phyloP scores from a whole-genome alignment of 495 filamentous ascomycete species.

The Xeromyces bisporus region DNA sequence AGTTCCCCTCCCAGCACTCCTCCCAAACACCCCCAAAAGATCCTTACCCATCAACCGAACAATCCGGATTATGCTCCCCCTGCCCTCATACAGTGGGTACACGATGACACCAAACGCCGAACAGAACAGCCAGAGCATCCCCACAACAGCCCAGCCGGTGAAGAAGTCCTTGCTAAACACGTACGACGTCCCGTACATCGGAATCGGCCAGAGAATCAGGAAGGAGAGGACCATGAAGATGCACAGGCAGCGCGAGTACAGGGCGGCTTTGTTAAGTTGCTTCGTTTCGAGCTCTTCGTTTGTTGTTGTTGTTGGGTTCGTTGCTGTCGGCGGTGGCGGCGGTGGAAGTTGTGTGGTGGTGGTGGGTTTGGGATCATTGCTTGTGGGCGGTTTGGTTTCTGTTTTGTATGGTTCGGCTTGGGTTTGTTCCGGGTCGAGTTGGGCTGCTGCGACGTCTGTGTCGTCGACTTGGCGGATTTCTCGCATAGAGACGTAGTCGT shows the following conservation, averaged over 20 bases:
- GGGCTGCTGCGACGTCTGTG: constrained; percentile 50
- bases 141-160: constrained; percentile 78
- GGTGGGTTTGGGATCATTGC: too few relatives aligned
- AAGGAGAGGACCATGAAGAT: constrained; percentile 58
- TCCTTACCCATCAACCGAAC: constrained; percentile 52
- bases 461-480: constrained; percentile 73
- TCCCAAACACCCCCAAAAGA: too few relatives aligned
- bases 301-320: constrained; percentile 8
- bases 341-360: too few relatives aligned
- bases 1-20: too few relatives aligned
- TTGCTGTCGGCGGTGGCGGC: neutral
- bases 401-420: constrained; percentile 15
- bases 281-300: constrained; percentile 43
- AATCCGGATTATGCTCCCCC: constrained; percentile 48
- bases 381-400: constrained; percentile 50
- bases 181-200: constrained; percentile 76
- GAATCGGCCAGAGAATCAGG: constrained; percentile 86
- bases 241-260: constrained; percentile 66
- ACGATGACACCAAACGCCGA: constrained; percentile 57
- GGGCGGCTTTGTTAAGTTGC: constrained; percentile 53
- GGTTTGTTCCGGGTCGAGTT: constrained; percentile 44
- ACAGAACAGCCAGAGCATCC: constrained; percentile 76
- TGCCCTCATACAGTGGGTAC: constrained; percentile 70
- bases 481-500: constrained; percentile 82
- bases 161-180: constrained; percentile 86